Evolutionary conservation across 306 rosid species (phyloP), one percentile per base, ranked within the genome.

Genomic region (Rosa lucieae): DNA sequence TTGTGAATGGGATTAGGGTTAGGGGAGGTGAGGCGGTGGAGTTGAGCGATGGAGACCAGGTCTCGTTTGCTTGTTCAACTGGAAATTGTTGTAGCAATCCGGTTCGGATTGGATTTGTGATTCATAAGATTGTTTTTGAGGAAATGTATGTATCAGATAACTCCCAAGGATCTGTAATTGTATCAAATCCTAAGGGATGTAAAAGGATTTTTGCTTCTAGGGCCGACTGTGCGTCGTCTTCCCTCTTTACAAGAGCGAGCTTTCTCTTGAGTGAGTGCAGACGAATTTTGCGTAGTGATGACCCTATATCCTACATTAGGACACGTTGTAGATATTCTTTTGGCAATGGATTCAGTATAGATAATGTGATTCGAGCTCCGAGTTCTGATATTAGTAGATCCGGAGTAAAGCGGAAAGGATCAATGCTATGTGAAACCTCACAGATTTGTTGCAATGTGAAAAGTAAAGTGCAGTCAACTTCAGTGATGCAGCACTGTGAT

Each of bases 131-230:
- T 76, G 81, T 32, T 66, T 80, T 79, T 6, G 88, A 80, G 81
- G 85, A 81, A 10, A 63, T 63, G 69, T 49, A 21, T 3, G 17
- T 39, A 42, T 59, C 44, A 42, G 10, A 17, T 35, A 82, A 81
- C 43, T 88, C 94, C 3, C 92, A 85, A 67, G 88, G 82, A 53
- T 13, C 78, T 43, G 53, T 75, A 1, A 8, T 18, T 40, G 73
- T 77, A 15, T 79, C 85, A 29, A 82, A 79, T 52, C 84, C 88
- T 67, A 82, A 73, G 43, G 72, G 88, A 67, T 74, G 66, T 73
- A 90, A 90, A 67, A 86, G 94, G 82, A 84, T 92, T 78, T 86
- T 87, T 76, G 95, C 97, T 3, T 66, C 88, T 26, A 85, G 74
- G 81, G 73, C 51, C 4, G 47, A 53, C 7, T 56, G 10, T 61